Evolutionary conservation across 169 alveolate genomes (phyloP).

Genomic region (Neospora caninum): DNA sequence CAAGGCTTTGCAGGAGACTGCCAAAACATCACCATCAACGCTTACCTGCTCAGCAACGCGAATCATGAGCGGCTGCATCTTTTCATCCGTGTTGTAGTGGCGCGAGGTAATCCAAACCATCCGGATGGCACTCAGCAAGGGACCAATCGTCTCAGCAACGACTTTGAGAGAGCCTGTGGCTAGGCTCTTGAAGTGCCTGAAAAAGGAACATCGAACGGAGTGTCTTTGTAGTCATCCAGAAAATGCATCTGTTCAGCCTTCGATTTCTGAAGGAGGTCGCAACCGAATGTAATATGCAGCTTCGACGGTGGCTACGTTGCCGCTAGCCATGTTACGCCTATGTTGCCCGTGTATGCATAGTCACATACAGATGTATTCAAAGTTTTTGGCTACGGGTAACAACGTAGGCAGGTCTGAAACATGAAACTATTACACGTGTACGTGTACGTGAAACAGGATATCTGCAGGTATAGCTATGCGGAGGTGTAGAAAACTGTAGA

Average conservation of each 20-base stretch:
- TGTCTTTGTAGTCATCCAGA: background rate
- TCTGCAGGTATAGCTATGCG: no score
- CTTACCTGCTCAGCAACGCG: slow-evolving; percentile 75
- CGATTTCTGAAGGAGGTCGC: background rate
- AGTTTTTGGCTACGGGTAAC: no score
- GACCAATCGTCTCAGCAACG: slow-evolving; percentile 71
- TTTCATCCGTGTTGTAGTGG: slow-evolving; percentile 76
- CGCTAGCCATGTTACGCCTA: no score
- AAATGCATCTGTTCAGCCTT: background rate
- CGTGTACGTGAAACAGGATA: no score
- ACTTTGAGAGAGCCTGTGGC: slow-evolving; percentile 69
- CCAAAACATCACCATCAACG: background rate
- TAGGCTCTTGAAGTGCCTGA: slow-evolving; percentile 73
- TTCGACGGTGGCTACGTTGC: no score
- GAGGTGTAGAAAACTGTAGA: no score
- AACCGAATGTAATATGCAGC: no score
- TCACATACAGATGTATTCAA: no score
- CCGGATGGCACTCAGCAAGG: slow-evolving; percentile 72
- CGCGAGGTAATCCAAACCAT: slow-evolving; percentile 78
- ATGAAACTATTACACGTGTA: no score
- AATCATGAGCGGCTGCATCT: slow-evolving; percentile 75
- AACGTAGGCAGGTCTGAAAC: no score
- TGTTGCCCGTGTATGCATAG: no score
- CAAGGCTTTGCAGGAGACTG: no score
- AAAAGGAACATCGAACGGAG: background rate